phyloP scores from a whole-genome alignment of 495 filamentous ascomycete genomes.

The Pyronema omphalodes region DNA sequence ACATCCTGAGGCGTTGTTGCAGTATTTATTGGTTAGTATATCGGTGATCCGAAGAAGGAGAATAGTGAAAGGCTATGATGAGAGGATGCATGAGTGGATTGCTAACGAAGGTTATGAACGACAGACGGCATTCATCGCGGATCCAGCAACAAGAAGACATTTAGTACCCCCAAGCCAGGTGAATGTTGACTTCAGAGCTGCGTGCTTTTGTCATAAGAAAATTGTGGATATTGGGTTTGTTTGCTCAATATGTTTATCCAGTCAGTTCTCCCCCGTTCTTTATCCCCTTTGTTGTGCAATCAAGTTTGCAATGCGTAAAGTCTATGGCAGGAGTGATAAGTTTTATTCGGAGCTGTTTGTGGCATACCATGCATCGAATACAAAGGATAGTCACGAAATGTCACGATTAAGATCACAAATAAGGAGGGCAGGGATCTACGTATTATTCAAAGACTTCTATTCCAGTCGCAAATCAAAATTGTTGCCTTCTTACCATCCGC shows the following conservation, averaged over 20 bases:
- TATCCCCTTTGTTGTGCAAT: neutral
- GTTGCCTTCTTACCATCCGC: neutral
- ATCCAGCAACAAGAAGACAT: slow-evolving; percentile 44
- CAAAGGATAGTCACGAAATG: neutral
- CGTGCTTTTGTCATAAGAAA: slow-evolving; percentile 86
- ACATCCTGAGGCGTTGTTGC: slow-evolving; percentile 51
- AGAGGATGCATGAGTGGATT: no score
- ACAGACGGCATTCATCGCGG: slow-evolving; percentile 44
- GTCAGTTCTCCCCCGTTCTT: slow-evolving; percentile 27
- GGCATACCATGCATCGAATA: neutral
- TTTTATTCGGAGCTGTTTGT: no score
- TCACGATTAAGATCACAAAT: neutral
- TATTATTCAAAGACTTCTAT: no score
- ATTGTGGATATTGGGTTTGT: slow-evolving; percentile 89
- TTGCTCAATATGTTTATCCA: slow-evolving; percentile 88
- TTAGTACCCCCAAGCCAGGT: slow-evolving; percentile 64
- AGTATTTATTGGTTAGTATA: slow-evolving; percentile 55
- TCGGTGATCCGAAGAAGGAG: neutral
- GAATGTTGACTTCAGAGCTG: slow-evolving; percentile 85
- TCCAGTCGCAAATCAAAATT: no score
- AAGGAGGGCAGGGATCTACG: neutral
- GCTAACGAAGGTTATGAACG: no score
- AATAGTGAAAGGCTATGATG: slow-evolving; percentile 42
- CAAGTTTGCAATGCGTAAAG: no score
- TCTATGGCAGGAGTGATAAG: no score